These are phyloP conservation scores for Leccinum olivaceopallidum DNA, from an alignment of 768 basidiomycete genomes.

Conservation along the genomic window DNA sequence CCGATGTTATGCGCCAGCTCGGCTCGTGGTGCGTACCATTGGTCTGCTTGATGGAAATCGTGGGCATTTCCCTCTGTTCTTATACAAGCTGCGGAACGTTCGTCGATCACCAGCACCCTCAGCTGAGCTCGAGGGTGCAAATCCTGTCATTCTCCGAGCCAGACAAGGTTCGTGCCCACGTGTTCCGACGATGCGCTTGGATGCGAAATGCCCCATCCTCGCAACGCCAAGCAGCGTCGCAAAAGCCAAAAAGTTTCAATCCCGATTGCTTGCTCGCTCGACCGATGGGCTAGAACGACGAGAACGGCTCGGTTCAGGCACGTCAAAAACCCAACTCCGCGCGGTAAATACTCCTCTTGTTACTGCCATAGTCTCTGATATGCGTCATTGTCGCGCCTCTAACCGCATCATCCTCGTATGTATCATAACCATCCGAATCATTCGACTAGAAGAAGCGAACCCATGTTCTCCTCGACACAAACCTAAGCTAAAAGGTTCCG, in stretches of 20 bases:
- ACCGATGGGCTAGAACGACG: neutral
- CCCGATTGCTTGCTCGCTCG: neutral
- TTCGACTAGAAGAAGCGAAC: neutral
- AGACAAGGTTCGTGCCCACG: neutral
- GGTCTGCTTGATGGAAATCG: neutral
- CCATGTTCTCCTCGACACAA: neutral
- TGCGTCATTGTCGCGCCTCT: neutral
- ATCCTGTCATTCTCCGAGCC: neutral
- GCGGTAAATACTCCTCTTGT: neutral
- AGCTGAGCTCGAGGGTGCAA: neutral
- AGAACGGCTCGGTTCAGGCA: neutral
- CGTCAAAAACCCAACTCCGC: neutral
- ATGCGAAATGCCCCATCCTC: neutral
- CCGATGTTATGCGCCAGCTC: neutral
- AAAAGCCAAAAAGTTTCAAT: neutral
- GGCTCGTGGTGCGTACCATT: neutral
- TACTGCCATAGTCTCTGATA: neutral
- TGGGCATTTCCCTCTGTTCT: neutral
- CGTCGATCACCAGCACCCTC: neutral
- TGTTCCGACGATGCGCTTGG: neutral
- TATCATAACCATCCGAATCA: neutral
- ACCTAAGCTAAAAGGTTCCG: neutral
- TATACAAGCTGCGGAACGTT: neutral
- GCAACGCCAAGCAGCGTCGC: neutral
- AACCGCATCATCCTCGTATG: neutral